phyloP scores from a whole-genome alignment of 805 yeast genomes.

The Citeromyces matritensis region DNA sequence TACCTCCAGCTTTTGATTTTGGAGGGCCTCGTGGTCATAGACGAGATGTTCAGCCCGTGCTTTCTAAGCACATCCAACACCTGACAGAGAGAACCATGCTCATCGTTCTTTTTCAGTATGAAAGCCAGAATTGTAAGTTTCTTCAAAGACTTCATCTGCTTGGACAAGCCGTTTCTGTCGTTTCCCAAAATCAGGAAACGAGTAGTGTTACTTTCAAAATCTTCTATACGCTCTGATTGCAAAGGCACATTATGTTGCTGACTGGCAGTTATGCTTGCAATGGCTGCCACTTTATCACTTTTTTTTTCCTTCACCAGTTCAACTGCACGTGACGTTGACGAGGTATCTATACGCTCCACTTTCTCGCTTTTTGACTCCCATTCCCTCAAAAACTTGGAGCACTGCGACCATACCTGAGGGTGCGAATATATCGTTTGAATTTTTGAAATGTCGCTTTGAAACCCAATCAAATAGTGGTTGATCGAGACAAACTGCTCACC shows the following conservation, averaged over 20 bases:
- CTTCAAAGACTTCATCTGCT: conserved; percentile 5
- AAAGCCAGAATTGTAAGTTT: conserved; percentile 47
- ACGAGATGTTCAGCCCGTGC: conserved; percentile 45
- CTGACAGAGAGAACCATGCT: conserved; percentile 62
- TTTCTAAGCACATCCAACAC: conserved; percentile 43
- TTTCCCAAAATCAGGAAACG: conserved; percentile 61
- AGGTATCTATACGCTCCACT: conserved; percentile 44
- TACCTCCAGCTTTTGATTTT: conserved; percentile 60
- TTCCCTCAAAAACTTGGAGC: conserved; percentile 32
- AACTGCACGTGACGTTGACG: conserved; percentile 82
- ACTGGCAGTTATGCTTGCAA: conserved; percentile 60
- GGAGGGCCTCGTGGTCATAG: conserved; percentile 71
- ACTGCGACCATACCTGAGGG: conserved; percentile 98
- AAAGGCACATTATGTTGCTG: conserved; percentile 42
- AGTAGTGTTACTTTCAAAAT: conserved; percentile 65
- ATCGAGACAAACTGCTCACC: conserved; percentile 77
- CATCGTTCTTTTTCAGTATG: conserved; percentile 41
- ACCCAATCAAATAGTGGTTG: conserved; percentile 57
- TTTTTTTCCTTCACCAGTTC: conserved; percentile 28
- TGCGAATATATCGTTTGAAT: conserved; percentile 66
- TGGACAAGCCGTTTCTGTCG: conserved; percentile 5
- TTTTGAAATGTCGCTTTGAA: conserved; percentile 22
- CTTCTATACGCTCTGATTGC: conserved; percentile 46
- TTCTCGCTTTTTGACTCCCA: conserved; percentile 10
- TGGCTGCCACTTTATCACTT: conserved; percentile 41